Evolutionary conservation across 371 early-diverging fungal species (phyloP).

Genomic region (Zychaea mexicana): DNA sequence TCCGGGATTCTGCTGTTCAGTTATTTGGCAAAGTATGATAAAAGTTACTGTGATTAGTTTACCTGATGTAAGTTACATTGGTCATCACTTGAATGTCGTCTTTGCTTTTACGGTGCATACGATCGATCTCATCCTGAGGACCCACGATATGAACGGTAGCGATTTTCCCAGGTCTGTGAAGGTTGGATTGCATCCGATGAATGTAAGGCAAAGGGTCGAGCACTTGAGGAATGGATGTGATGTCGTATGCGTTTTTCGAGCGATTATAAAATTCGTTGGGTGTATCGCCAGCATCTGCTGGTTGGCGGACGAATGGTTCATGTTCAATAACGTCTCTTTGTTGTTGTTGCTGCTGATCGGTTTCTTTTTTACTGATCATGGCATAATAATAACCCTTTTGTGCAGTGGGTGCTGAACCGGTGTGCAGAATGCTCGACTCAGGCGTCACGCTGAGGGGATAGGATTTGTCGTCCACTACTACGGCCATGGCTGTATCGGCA

Average conservation of each 20-base stretch:
- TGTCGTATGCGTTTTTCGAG: slow-evolving; percentile 10
- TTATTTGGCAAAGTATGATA: no score
- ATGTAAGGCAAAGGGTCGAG: slow-evolving; percentile 17
- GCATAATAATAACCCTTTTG: no score
- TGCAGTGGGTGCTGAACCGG: no score
- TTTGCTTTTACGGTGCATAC: slow-evolving; percentile 11
- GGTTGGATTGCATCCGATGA: slow-evolving; percentile 18
- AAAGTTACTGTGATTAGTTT: no score
- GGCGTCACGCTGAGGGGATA: no score
- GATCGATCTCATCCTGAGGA: slow-evolving; percentile 15
- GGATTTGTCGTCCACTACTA: no score
- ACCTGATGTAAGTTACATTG: slow-evolving; percentile 23
- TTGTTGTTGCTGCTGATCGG: no score
- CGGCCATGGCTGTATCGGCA: no score
- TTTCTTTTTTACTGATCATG: no score
- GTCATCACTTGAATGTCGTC: slow-evolving; percentile 8
- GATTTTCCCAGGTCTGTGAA: slow-evolving; percentile 21
- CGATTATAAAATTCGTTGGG: slow-evolving; percentile 27
- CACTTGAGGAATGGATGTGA: slow-evolving; percentile 6
- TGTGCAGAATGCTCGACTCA: no score
- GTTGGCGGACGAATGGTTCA: slow-evolving; percentile 14
- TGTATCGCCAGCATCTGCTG: slow-evolving; percentile 1
- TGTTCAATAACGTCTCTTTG: no score
- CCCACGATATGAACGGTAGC: slow-evolving; percentile 21
- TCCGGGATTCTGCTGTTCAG: neutral